Evolutionary conservation across 2,329 filamentous ascomycete genomes (phyloP), one percentile per base, ranked within the genome.

Genomic region (Coccinonectria pachysandricola): DNA sequence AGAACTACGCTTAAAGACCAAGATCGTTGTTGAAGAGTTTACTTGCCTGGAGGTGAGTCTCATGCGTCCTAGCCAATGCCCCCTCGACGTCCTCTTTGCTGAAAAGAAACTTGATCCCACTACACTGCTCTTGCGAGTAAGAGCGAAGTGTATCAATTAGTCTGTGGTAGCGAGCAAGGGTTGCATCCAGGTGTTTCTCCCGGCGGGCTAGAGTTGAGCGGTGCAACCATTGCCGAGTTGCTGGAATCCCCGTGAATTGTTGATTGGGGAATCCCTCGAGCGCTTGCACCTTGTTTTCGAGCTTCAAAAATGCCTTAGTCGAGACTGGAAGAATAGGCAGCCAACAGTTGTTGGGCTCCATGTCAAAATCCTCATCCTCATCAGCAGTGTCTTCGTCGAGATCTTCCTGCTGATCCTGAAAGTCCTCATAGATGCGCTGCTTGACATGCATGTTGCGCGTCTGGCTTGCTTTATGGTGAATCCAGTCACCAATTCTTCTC

Each of bases 271-370:
- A 40, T 0, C 37, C 30, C 1, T 4, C 0, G 5, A 25, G 12
- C 2, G 11, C 7, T 6, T 4, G 2, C 0, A 12, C 8, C 2
- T 21, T 12, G 2, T 19, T 25, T 12, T 28, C 4, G 5, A 39
- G 3, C 1, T 27, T 4, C 36, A 33, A 40, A 11, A 36, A 40
- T 0, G 36, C 33, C 1, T 12, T 31, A 6, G 36, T 21, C 0
- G 33, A 39, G 3, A 37, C 13, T 3, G 36, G 31, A 14, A 39
- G 15, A 1, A 39, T 26, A 1, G 27, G 23, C 2, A 39, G 27
- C 8, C 24, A 24, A 12, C 20, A 21, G 1, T 23, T 15, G 12
- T 26, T 8, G 17, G 17, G 17, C 7, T 19, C 17, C 17, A 19
- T 10, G 7, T 19, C 17, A 19, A 10, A 7, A 7, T 23, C 9